phyloP scores from a whole-genome alignment of 148 eudicot species.

The Euryodendron excelsum region DNA sequence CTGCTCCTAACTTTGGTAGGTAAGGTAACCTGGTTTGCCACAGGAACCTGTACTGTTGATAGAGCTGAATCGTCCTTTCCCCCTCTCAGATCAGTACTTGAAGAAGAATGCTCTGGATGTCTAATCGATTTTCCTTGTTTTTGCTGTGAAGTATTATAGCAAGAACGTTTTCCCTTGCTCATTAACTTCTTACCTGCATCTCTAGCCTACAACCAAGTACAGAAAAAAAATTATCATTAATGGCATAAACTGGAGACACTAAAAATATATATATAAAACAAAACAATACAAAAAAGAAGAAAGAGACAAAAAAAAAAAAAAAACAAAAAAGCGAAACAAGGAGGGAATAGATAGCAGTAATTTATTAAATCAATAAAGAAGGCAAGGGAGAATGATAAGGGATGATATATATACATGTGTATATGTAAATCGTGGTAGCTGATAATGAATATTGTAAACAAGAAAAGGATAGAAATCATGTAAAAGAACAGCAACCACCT shows the following conservation, averaged over 20 bases:
- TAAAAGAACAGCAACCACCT: neutral
- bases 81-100: slow-evolving; percentile 61
- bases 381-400: neutral
- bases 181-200: slow-evolving; percentile 47
- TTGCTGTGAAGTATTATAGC: slow-evolving; percentile 52
- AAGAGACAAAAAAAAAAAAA: neutral
- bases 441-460: neutral
- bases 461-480: neutral
- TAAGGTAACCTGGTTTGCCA: slow-evolving; percentile 35
- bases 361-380: neutral
- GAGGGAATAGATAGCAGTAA: slow-evolving; percentile 8
- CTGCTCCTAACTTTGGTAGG: slow-evolving; percentile 65
- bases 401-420: neutral
- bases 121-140: slow-evolving; percentile 46
- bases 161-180: slow-evolving; percentile 46
- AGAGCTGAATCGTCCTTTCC: slow-evolving; percentile 71
- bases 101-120: slow-evolving; percentile 63
- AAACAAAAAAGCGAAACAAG: neutral
- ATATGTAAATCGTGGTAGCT: neutral
- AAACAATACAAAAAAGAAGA: neutral
- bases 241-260: neutral
- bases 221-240: slow-evolving; percentile 4
- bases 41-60: slow-evolving; percentile 50
- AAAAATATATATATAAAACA: neutral
- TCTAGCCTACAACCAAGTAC: slow-evolving; percentile 39